Evolutionary conservation across 805 yeast species (phyloP).

Genomic region (Saccharomycopsis fodiens): DNA sequence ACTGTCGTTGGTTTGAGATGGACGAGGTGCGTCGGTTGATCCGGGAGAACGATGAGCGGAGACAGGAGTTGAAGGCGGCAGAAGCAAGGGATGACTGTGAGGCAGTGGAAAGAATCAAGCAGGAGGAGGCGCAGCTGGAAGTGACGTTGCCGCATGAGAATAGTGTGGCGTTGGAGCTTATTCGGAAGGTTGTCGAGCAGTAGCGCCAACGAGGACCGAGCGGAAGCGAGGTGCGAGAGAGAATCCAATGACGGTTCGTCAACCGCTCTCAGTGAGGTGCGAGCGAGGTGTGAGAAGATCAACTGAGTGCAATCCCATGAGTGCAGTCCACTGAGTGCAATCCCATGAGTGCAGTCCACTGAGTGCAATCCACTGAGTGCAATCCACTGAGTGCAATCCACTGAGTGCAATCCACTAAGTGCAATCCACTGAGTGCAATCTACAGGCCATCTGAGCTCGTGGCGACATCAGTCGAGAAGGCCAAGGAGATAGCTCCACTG

Average conservation of each 20-base stretch:
- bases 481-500: no score
- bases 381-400: no score
- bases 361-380: no score
- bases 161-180: constrained; percentile 13
- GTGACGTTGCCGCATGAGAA: constrained; percentile 6
- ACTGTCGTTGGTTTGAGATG: constrained; percentile 77
- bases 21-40: constrained; percentile 39
- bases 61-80: constrained; percentile 26
- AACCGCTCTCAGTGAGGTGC: not conserved
- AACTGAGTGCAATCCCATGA: not conserved
- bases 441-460: no score
- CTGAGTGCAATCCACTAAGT: no score
- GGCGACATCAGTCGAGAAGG: no score
- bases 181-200: constrained; percentile 1
- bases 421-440: no score
- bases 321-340: no score
- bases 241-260: not conserved
- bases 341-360: no score
- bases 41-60: constrained; percentile 23
- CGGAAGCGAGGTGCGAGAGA: not conserved
- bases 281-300: not conserved
- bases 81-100: not conserved
- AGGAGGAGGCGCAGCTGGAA: not conserved
- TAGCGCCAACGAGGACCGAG: no score
- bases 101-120: not conserved